Base-by-base conservation (phyloP, 2,329 filamentous ascomycete species). In the Hypoxylon sp. region DNA sequence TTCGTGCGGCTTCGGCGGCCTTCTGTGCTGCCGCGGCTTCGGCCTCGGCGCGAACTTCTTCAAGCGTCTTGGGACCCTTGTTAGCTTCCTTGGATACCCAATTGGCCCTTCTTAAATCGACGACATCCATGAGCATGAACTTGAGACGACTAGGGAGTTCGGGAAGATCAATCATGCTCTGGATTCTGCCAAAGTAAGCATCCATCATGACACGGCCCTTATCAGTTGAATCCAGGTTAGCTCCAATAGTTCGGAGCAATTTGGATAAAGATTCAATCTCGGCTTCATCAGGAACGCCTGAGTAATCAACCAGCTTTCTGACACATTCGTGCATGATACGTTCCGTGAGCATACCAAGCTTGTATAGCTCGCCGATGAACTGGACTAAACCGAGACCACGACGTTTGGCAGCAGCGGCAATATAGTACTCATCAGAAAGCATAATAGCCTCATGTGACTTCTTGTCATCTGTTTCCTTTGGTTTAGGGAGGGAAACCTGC, bases 291-390 rank as follows among this genome's bases (percentile, higher is more conserved):
- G 96, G 96, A 67, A 93, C 84, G 68, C 93, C 94, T 77, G 95
- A 91, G 81, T 97, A 98, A 82, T 99, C 95, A 73, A 99, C 93
- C 70, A 99, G 88, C 82, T 97, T 97, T 84, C 94, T 91, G 28
- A 99, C 94, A 87, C 96, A 99, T 82, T 98, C 93, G 84, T 99
- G 95, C 96, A 99, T 99, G 82, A 99, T 99, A 80, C 95, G 93
- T 81, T 98, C 93, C 68, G 96, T 99, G 80, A 99, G 88, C 96
- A 99, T 99, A 79, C 92, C 91, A 67, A 99, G 90, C 86, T 98
- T 99, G 89, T 97, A 99, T 49, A 99, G 89, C 83, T 99, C 96
- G 84, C 96, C 96, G 78, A 99, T 99, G 83, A 99, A 99, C 82
- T 98, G 95, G 71, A 99, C 95, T 21, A 99, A 89, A 90, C 96